Base-by-base conservation (phyloP, 352 stramenopile species). In the Phytophthora boehmeriae region DNA sequence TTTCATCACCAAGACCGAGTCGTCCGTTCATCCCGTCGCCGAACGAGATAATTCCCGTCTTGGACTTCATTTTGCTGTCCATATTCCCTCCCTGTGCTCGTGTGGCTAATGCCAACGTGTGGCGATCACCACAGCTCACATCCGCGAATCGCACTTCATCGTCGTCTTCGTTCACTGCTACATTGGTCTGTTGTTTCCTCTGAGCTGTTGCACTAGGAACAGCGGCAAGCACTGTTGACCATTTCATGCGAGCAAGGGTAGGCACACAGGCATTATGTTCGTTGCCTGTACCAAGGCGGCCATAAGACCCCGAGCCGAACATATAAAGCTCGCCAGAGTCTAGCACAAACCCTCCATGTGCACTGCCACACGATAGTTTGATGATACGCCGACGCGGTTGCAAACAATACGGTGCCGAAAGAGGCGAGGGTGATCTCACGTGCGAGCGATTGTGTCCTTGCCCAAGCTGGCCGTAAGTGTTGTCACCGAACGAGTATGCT, bases 21-120 rank as follows among this genome's bases (percentile, higher is more conserved):
- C 83, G 68, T 1, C 83, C 83, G 34, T 92, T 88, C 64, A 86
- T 80, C 8, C 79, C 79, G 50, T 92, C 83, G 2, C 83, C 83
- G 56, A 90, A 92, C 0, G 73, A 65, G 10, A 92, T 76, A 44
- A 92, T 75, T 19, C 75, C 60, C 10, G 63, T 75, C 61, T 76
- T 81, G 5, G 32, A 20, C 5, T 63, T 53, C 0, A 25, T 63
- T 23, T 48, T 50, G 16, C 38, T 64, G 10, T 55, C 43, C 0
- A 42, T 27, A 10, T 34, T 49, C 28, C 30, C 46, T 60, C 22
- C 28, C 42, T 34, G 35, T 35, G 16, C 43, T 36, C 45, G 46
- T n/a, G 45, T 14, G 0, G 38, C 34, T 0, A 92, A 59, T 2
- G 72, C 50, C 1, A 92, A 68, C 13, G 83, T 92, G 54, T 92